Evolutionary conservation across 192 early-diverging fungal genomes (phyloP), one percentile per base, ranked within the genome.

Genomic region (Tieghemiomyces parasiticus): DNA sequence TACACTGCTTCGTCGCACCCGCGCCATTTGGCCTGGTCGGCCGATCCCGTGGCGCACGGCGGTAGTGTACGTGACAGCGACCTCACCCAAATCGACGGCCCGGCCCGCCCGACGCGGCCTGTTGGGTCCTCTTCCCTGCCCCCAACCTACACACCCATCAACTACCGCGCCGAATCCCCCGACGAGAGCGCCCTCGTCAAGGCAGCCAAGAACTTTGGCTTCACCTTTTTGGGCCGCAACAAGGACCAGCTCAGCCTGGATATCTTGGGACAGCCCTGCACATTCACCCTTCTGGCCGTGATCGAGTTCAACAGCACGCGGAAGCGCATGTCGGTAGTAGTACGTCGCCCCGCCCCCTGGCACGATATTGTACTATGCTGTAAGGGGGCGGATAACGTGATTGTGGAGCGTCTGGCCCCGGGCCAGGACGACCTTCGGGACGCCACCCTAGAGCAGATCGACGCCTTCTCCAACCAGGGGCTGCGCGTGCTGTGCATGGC

Each of bases 361-460:
- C 80, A 82, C 56, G 91, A 92, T 63, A 83, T 95, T 38, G 71
- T 94, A 20, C 58, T 99, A 54, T 82, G 90, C 48, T 85, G 84
- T 58, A 99, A 99, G 69, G 95, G 95, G 24, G 95, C 95, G 19
- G 95, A 99, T 63, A 92, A 87, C 63, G 84, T 99, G 42, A 95
- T 99, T 50, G 86, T 89, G 50, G 91, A 92, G 58, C 79, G 92
- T 25, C 67, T 94, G 32, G 62, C 33, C 22, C 46, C 49, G 0
- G 65, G 56, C 10, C 73, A 81, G 61, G 77, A 79, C 13, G 54
- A 63, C 4, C 60, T 84, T 50, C 66, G 81, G 16, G 75, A 80
- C 44, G 62, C 70, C 50, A 87, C 87, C 3, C 69, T 78, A 25
- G 46, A 68, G 12, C 83, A 91, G 60, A 78, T 91, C 35, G 85